Conservation (phyloP, 2,329 filamentous ascomycete genomes). For the Keithomyces neogunnii region DNA sequence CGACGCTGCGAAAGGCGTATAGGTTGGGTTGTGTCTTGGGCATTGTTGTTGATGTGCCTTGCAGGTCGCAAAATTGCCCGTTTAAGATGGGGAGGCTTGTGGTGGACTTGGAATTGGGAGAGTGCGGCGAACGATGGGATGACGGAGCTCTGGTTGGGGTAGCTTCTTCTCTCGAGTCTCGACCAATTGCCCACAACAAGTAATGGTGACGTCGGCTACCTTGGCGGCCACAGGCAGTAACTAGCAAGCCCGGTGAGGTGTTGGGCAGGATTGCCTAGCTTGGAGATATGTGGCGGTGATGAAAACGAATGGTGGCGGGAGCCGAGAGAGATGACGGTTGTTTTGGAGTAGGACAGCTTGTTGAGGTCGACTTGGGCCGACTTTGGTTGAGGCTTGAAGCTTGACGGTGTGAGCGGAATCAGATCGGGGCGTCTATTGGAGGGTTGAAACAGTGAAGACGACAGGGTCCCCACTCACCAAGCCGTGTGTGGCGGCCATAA, state of each 20-base stretch:
- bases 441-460: too few species aligned
- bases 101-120: neutral
- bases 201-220: neutral
- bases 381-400: neutral
- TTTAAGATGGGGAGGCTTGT: neutral
- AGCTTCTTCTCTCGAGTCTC: neutral
- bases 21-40: constrained; percentile 57
- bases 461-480: too few species aligned
- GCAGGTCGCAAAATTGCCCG: too few species aligned
- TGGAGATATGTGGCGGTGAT: neutral
- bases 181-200: neutral
- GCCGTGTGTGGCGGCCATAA: too few species aligned
- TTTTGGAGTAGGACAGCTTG: neutral
- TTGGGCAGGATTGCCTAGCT: neutral
- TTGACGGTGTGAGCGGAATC: neutral
- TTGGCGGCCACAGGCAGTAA: neutral
- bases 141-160: neutral
- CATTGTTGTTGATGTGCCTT: constrained; percentile 18
- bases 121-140: neutral
- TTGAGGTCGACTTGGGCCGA: neutral
- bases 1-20: constrained; percentile 66
- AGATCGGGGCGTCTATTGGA: too few species aligned
- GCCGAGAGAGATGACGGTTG: neutral
- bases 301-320: neutral
- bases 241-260: neutral